Conservation (phyloP, 148 eudicot genomes). For the Hydrangea macrophylla region DNA sequence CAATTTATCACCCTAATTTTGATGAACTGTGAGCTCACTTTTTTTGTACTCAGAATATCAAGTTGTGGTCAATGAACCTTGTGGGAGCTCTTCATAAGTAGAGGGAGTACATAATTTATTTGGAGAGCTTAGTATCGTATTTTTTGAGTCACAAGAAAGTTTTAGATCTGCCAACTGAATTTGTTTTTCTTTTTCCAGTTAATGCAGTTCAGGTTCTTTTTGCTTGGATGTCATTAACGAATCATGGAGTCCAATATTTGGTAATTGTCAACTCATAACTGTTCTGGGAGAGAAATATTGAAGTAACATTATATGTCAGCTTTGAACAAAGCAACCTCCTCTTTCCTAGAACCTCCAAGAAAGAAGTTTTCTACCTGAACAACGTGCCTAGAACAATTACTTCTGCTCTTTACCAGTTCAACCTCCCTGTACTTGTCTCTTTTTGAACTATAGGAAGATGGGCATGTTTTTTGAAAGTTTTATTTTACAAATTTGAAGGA, state of each 20-base stretch:
- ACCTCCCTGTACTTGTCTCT: no score
- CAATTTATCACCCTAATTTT: constrained; percentile 83
- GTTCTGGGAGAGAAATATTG: not conserved
- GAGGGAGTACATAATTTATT: no score
- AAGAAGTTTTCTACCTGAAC: no score
- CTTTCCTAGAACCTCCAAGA: not conserved
- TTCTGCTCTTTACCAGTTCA: no score
- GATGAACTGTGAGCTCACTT: constrained; percentile 67
- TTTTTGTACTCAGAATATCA: not conserved
- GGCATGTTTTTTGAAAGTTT: no score
- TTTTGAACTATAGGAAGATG: no score
- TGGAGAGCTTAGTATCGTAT: not conserved
- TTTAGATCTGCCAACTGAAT: not conserved
- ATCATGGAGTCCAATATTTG: constrained; percentile 93
- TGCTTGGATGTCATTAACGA: constrained; percentile 94
- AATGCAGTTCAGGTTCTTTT: constrained; percentile 82
- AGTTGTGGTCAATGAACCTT: not conserved
- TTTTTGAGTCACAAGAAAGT: not conserved
- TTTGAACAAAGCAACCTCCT: not conserved
- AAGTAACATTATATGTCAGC: not conserved
- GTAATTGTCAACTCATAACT: constrained; percentile 35
- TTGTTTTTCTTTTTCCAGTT: constrained; percentile 11
- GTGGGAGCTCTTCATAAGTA: not conserved
- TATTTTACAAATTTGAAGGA: no score
- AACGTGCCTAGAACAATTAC: no score